Evolutionary conservation across 192 early-diverging fungal species (phyloP), one percentile per base, ranked within the genome.

Genomic region (Dissophora ornata): DNA sequence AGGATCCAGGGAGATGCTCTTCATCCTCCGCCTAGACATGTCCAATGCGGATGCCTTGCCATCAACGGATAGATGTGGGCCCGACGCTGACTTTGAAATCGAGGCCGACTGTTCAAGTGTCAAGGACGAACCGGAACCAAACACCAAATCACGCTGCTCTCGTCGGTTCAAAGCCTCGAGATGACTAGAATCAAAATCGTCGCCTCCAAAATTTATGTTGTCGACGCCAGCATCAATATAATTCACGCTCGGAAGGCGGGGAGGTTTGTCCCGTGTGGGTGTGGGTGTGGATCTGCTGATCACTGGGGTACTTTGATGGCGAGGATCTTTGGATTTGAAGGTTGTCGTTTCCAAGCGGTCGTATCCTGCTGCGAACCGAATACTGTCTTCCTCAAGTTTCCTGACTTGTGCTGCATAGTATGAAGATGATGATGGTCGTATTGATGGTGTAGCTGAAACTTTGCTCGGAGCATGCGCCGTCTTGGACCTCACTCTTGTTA

Each of bases 1-100:
- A 7, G 73, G 73, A 49, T 77, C 73, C 28, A 77, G 5, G 0
- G 73, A 77, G 28, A 77, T 77, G n/a, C 73, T 77, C 59, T 77
- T 77, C 30, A 62, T 77, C 47, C 60, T 67, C 26, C 64, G 65
- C 38, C 65, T 67, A 10, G 41, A 29, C 46, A 50, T 54, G 22
- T 77, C 73, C 46, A 62, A 34, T 16, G 53, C 45, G 6, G 65
- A 62, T 2, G 19, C 12, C 18, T 48, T 24, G 22, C 52, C 40
- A 3, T 57, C 63, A 0, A 41, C 41, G 2, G 59, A 11, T 15
- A 67, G 33, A 1, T 62, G 26, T 5, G 65, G 53, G n/a, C 73
- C 73, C 1, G 73, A 77, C 1, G 50, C 59, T 19, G 73, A 77
- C 29, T 67, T 77, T 56, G 58, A 30, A 1, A 67, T 22, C 0